Base-by-base conservation (phyloP, 1,284 basidiomycete species). In the Austropuccinia psidii region DNA sequence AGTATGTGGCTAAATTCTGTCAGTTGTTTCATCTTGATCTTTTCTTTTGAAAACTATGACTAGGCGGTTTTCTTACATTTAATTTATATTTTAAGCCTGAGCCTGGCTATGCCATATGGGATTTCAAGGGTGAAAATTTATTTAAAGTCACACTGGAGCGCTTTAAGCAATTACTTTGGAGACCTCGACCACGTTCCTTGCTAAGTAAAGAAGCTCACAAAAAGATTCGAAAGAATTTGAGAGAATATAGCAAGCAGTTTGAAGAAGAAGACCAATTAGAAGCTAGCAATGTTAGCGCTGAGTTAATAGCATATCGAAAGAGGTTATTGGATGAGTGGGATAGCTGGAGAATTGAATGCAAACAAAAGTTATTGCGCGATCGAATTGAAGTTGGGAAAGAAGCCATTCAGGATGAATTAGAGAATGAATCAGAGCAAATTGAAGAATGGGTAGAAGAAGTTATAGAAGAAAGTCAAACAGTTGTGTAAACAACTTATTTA, bases 111-210 rank as follows among this genome's bases (percentile, higher is more conserved):
- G 90, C 89, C 13, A 88, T 99, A 77, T 98, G 95, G 94, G 94
- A 98, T 83, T 98, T 98, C 86, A 90, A 90, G 75, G 96, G 96
- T 31, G 91, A 96, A 82, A 85, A 97, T 55, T 85, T 89, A 79
- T 94, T 94, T 82, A 87, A 90, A 75, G 87, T 93, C 75, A 65
- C 76, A 45, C 85, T 90, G 76, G 96, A 98, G 80, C 88, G 90
- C 75, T 98, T 98, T 87, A 98, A 98, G 85, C 96, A 98, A 82
- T 93, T 98, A 83, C 85, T 98, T 74, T 99, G 96, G 96, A 89
- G 96, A 43, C 94, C 95, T 47, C 88, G 96, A 29, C 93, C 96
- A 4, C 86, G 88, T 39, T 90, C 92, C 6, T 83, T 98, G 69
- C 85, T 99, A 72, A 85, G 87, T 75, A 93, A 90, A 81, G 93